Evolutionary conservation across 1,139 yeast genomes (phyloP).

Genomic region (Candida frijolesensis): DNA sequence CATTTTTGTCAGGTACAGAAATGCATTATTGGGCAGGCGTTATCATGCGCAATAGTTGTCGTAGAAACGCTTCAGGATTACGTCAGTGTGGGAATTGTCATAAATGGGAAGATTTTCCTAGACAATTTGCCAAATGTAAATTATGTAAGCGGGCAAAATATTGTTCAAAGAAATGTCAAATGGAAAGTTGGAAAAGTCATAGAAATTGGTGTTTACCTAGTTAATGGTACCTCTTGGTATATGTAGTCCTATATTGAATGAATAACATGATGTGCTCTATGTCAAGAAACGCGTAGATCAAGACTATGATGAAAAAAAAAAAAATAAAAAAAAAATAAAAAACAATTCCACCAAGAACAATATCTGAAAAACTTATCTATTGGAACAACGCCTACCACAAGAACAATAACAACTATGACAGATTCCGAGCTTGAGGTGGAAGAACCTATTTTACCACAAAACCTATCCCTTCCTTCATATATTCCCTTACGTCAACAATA

Average conservation of each 20-base stretch:
- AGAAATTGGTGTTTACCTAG: slow-evolving; percentile 88
- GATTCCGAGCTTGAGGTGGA: not conserved
- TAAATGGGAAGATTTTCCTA: slow-evolving; percentile 89
- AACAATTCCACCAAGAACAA: not conserved
- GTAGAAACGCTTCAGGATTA: slow-evolving; percentile 93
- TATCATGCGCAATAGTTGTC: slow-evolving; percentile 91
- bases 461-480: slow-evolving; percentile 15
- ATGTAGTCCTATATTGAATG: not conserved
- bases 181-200: slow-evolving; percentile 90
- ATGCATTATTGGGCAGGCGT: slow-evolving; percentile 97
- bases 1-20: slow-evolving; percentile 72
- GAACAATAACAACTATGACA: not conserved
- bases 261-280: too few species aligned
- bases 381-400: too few species aligned
- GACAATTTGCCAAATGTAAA: slow-evolving; percentile 93
- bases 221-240: not conserved
- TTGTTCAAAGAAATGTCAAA: slow-evolving; percentile 90
- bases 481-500: slow-evolving; percentile 12
- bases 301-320: not conserved
- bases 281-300: not conserved
- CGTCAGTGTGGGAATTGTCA: slow-evolving; percentile 98
- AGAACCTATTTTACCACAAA: slow-evolving; percentile 3
- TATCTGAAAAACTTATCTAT: too few species aligned
- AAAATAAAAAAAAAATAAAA: not conserved
- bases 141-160: slow-evolving; percentile 94